phyloP scores from a whole-genome alignment of 441 rosid species.

The Erodium moschatum region DNA sequence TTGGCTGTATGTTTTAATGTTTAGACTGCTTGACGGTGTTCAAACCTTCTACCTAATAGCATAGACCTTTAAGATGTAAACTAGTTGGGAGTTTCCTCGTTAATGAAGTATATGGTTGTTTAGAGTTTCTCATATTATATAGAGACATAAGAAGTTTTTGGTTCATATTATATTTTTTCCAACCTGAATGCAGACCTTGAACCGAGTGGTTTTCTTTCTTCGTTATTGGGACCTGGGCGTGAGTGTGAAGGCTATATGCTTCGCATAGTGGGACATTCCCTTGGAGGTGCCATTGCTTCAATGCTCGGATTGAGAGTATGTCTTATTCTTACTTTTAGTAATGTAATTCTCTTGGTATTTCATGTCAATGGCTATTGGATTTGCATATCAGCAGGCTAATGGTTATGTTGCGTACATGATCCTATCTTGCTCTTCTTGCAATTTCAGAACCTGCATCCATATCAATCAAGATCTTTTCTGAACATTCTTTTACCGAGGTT shows the following conservation, averaged over 20 bases:
- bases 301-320: constrained; percentile 74
- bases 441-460: not conserved
- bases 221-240: constrained; percentile 65
- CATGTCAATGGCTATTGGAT: not conserved
- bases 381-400: not conserved
- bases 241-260: constrained; percentile 80
- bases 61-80: too few relatives aligned
- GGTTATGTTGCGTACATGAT: not conserved
- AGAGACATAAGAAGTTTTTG: too few relatives aligned
- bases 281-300: constrained; percentile 87
- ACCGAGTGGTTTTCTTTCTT: constrained; percentile 53
- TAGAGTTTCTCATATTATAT: too few relatives aligned
- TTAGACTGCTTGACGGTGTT: too few relatives aligned
- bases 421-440: not conserved
- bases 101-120: too few relatives aligned
- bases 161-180: too few relatives aligned
- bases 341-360: too few relatives aligned
- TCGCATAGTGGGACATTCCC: constrained; percentile 73
- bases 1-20: too few relatives aligned
- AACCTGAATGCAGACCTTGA: constrained; percentile 32
- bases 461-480: not conserved
- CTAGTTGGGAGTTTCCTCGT: too few relatives aligned
- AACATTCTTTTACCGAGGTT: not conserved
- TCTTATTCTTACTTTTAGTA: constrained; percentile 13
- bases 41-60: too few relatives aligned